These are phyloP conservation scores for Calonectria naviculata DNA, from an alignment of 2,329 filamentous ascomycete genomes.

Conservation along the genomic window DNA sequence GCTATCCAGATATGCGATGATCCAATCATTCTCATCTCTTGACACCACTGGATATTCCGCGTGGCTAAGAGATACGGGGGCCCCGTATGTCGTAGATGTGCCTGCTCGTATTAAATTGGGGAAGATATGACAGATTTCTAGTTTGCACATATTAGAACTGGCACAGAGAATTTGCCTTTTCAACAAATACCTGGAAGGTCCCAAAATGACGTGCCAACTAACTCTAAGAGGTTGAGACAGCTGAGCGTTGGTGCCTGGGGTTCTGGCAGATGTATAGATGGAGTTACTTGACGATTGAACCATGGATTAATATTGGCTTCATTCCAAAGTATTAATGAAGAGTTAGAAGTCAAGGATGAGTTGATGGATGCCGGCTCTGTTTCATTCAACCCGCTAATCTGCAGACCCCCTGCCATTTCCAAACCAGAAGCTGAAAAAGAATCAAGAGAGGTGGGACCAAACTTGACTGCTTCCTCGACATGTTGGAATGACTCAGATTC, in stretches of 20 bases:
- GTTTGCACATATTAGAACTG: neutral
- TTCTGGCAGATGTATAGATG: too few relatives aligned
- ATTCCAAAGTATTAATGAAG: too few relatives aligned
- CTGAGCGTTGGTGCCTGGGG: neutral
- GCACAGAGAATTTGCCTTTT: rapidly evolving
- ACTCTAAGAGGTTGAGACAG: neutral
- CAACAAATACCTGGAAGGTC: neutral
- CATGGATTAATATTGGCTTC: too few relatives aligned
- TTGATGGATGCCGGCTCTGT: too few relatives aligned
- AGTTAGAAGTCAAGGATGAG: too few relatives aligned
- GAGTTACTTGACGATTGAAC: too few relatives aligned
- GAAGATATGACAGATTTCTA: neutral
- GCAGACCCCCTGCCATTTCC: too few relatives aligned
- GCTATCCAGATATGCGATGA: neutral
- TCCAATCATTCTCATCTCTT: neutral
- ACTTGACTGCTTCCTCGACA: too few relatives aligned
- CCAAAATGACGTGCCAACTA: neutral
- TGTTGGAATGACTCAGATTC: too few relatives aligned
- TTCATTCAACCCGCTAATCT: too few relatives aligned
- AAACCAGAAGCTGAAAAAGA: too few relatives aligned
- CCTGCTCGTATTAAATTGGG: neutral
- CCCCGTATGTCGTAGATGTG: neutral
- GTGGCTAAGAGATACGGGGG: neutral
- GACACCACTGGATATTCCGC: neutral
- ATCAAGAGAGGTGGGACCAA: too few relatives aligned